These are phyloP conservation scores for Aspergillus affinis DNA, from an alignment of 495 filamentous ascomycete species.

Conservation along the genomic window DNA sequence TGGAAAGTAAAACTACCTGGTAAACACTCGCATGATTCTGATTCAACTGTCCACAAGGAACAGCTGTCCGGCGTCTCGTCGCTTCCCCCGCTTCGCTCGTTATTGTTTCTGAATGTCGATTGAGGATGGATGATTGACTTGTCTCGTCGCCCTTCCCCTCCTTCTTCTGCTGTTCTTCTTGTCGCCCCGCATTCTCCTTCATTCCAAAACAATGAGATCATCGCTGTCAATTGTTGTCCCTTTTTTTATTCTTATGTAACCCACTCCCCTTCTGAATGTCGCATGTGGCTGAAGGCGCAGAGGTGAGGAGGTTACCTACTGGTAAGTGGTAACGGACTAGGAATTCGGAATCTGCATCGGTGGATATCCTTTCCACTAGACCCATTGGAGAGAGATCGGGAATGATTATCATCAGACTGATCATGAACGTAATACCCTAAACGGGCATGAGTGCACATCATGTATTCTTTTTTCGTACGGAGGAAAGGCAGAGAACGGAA, in stretches of 20 bases:
- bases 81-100: background rate
- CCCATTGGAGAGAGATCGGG: constrained; percentile 11
- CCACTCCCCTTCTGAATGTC: background rate
- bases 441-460: too few relatives aligned
- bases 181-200: background rate
- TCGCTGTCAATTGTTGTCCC: background rate
- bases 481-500: too few relatives aligned
- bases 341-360: background rate
- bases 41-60: background rate
- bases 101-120: background rate
- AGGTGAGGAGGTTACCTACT: background rate
- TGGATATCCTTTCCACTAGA: constrained; percentile 5
- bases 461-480: too few relatives aligned
- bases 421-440: background rate
- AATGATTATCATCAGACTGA: constrained; percentile 22
- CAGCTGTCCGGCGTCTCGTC: background rate
- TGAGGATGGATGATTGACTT: background rate
- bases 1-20: constrained; percentile 7
- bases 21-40: too few relatives aligned
- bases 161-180: background rate
- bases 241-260: background rate
- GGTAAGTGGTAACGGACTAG: background rate
- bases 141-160: background rate
- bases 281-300: background rate
- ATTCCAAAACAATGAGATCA: background rate